Evolutionary conservation across 1,284 basidiomycete genomes (phyloP).

Genomic region (Cutaneotrichosporon sp.): DNA sequence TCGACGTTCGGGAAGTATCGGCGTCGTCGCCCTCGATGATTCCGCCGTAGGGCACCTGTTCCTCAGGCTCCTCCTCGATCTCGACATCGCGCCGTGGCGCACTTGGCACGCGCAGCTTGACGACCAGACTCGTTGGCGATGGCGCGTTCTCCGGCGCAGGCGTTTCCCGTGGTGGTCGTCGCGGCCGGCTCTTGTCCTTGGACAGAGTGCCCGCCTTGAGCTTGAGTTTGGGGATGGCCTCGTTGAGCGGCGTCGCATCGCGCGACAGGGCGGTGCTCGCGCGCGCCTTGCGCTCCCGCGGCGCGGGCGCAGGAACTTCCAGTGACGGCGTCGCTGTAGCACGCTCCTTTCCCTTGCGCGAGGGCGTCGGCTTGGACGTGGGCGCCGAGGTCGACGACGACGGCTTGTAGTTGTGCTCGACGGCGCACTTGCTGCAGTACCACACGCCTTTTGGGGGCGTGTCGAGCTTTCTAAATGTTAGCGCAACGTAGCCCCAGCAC

Average conservation of each 20-base stretch:
- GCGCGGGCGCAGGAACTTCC: background rate
- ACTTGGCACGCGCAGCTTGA: conserved; percentile 32
- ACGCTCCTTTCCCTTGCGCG: conserved; percentile 15
- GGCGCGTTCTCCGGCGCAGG: background rate
- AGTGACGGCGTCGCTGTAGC: conserved; percentile 3
- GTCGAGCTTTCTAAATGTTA: conserved; percentile 52
- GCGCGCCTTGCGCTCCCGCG: conserved; percentile 5
- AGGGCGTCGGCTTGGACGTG: background rate
- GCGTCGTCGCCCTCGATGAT: conserved; percentile 66
- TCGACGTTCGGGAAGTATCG: conserved; percentile 66
- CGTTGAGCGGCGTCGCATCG: conserved; percentile 1
- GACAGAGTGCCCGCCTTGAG: conserved; percentile 2
- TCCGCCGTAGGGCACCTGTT: conserved; percentile 66
- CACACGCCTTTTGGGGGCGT: conserved; percentile 63
- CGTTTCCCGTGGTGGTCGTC: background rate
- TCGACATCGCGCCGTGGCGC: conserved; percentile 26
- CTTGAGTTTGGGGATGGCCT: conserved; percentile 8
- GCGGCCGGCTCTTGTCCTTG: conserved; percentile 7
- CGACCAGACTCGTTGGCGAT: conserved; percentile 9
- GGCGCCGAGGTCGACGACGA: conserved; percentile 2
- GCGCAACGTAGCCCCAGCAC: conserved; percentile 18
- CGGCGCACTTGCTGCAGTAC: conserved; percentile 26
- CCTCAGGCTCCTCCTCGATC: conserved; percentile 40
- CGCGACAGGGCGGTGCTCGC: background rate
- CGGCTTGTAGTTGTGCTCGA: conserved; percentile 13